These are phyloP conservation scores for Phialophora tarda DNA, from an alignment of 2,329 filamentous ascomycete species.

Conservation along the genomic window DNA sequence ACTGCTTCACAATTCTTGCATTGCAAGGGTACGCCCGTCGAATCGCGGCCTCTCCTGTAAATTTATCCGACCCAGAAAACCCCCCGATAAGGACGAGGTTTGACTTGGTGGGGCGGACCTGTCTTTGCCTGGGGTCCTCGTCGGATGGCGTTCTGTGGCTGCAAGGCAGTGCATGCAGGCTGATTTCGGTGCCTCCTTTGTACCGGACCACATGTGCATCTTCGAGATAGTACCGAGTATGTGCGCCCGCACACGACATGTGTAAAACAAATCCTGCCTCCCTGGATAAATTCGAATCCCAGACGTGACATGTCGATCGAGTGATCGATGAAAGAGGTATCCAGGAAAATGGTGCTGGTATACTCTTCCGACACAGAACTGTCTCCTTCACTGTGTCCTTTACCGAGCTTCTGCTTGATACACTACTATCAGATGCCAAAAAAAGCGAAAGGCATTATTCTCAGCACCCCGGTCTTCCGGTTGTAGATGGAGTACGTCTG, in stretches of 20 bases:
- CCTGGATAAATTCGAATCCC: background rate
- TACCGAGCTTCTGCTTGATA: background rate
- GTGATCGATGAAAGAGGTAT: background rate
- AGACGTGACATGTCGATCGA: background rate
- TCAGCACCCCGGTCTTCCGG: conserved; percentile 8
- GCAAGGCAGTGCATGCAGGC: conserved; percentile 5
- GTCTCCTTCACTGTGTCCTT: background rate
- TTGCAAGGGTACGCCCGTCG: conserved; percentile 3
- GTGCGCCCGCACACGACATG: background rate
- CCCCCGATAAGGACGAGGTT: background rate
- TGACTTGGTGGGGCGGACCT: background rate
- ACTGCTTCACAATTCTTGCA: conserved; percentile 25
- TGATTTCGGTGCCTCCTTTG: conserved; percentile 2
- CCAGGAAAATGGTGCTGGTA: background rate
- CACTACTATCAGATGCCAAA: background rate
- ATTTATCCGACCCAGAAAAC: background rate
- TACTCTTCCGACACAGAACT: background rate
- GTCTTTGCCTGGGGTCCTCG: background rate
- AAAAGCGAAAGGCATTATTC: background rate
- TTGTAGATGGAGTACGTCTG: background rate
- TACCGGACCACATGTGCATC: conserved; percentile 3
- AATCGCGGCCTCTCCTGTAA: conserved; percentile 3
- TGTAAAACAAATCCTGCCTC: background rate
- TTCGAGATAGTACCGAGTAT: background rate
- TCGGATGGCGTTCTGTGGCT: conserved; percentile 10